phyloP scores from a whole-genome alignment of 2,329 filamentous ascomycete genomes.

The Rhinocladiella mackenziei region DNA sequence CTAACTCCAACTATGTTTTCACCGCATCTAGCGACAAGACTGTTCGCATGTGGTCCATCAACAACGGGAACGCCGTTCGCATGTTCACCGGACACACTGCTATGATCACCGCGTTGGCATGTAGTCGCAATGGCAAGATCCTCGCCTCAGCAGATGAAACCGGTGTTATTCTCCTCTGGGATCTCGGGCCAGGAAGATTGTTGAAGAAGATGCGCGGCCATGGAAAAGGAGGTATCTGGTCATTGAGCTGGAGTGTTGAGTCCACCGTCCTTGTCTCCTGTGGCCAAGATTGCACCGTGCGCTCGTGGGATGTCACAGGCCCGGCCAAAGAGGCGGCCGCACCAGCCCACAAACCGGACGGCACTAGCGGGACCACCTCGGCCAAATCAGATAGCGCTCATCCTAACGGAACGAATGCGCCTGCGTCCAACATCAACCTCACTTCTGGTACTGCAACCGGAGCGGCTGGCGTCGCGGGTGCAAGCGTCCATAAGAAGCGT shows the following conservation, averaged over 20 bases:
- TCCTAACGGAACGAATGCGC: not conserved
- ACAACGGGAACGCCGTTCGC: constrained; percentile 78
- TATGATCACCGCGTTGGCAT: constrained; percentile 78
- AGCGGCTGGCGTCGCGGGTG: constrained; percentile 38
- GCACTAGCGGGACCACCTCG: constrained; percentile 4
- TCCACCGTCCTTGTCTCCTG: constrained; percentile 86
- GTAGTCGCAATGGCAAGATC: constrained; percentile 80
- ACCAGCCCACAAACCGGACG: constrained; percentile 46
- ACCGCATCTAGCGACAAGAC: constrained; percentile 91
- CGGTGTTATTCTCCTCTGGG: constrained; percentile 92
- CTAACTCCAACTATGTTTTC: constrained; percentile 89
- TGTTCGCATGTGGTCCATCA: constrained; percentile 95
- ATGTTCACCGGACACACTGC: constrained; percentile 90
- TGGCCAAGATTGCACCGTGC: constrained; percentile 86
- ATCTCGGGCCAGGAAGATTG: constrained; percentile 76
- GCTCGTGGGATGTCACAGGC: constrained; percentile 85
- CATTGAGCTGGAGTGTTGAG: constrained; percentile 87
- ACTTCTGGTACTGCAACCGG: constrained; percentile 38
- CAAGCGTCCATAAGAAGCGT: constrained; percentile 57
- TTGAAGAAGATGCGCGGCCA: constrained; percentile 94
- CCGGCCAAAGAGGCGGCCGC: constrained; percentile 56
- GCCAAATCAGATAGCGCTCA: too few relatives aligned
- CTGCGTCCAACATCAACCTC: constrained; percentile 4
- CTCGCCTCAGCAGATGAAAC: constrained; percentile 86
- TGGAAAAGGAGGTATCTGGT: constrained; percentile 89